phyloP scores from a whole-genome alignment of 257 asterid species.

The Thymus quinquecostatus region DNA sequence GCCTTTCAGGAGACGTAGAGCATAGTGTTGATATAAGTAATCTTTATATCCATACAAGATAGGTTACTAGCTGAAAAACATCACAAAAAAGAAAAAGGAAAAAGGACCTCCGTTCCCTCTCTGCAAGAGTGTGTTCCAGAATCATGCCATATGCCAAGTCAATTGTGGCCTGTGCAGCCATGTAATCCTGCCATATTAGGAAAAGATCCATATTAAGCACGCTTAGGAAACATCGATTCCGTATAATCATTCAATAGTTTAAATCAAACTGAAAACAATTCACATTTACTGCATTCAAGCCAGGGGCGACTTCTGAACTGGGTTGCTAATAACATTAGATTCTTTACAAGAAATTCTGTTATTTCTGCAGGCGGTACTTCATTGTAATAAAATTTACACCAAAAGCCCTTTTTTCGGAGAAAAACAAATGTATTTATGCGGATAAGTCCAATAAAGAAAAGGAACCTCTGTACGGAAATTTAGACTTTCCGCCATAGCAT shows the following conservation, averaged over 20 bases:
- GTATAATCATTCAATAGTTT: constrained; percentile 18
- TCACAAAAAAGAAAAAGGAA: constrained; percentile 20
- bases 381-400: constrained; percentile 8
- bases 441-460: not conserved
- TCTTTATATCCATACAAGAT: constrained; percentile 7
- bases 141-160: constrained; percentile 95
- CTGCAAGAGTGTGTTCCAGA: constrained; percentile 96
- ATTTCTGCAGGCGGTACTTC: constrained; percentile 13
- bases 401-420: not conserved
- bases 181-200: constrained; percentile 71
- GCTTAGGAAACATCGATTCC: constrained; percentile 13
- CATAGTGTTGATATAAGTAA: not conserved
- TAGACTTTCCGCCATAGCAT: not conserved
- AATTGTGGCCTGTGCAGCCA: constrained; percentile 71
- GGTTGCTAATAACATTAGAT: constrained; percentile 9
- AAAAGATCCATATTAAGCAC: constrained; percentile 33
- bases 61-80: constrained; percentile 8
- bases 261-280: constrained; percentile 18
- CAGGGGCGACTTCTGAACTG: constrained; percentile 8
- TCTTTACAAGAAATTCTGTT: constrained; percentile 10
- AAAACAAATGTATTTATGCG: not conserved
- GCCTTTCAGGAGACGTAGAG: not conserved
- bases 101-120: constrained; percentile 89
- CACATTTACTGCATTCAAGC: constrained; percentile 18
- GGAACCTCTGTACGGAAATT: not conserved